Base-by-base conservation (phyloP, 148 eudicot species). In the Rhododendron ferrugineum region DNA sequence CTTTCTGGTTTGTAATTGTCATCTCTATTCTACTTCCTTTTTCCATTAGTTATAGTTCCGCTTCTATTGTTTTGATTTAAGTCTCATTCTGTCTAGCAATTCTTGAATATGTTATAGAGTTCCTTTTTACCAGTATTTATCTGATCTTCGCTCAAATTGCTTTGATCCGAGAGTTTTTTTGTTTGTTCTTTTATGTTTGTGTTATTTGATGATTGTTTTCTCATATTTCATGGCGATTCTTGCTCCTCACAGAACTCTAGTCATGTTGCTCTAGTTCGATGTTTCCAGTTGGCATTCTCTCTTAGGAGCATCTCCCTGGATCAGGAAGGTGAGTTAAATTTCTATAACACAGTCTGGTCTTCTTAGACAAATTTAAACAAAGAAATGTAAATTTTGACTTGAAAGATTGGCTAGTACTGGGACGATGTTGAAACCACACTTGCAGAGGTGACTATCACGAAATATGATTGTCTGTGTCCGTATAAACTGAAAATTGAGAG, bases 281-380 rank as follows among this genome's bases (percentile, higher is more conserved):
- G 94, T 86, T 93, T 95, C 89, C 98, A 95, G 92, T 87, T 94
- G 84, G 98, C 98, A 47, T 92, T 95, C 86, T 93, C 98, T 79
- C 88, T 95, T 56, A 93, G 97, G 89, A 90, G 87, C 86, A 91
- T 93, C 86, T 89, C 98, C 83, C 89, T 94, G 52, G 92, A 94
- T 83, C 91, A 88, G 84, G 94, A 93, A 88, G 97, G 98, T 93
- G 84, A 82, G 84, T 75, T 88, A 32, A 36, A 49, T 78, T 18
- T 16, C 20, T 78, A 66, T 83, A 9, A 30, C 7, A 37, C 16
- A 2, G n/a, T 85, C 79, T 60, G 78, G 42, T 47, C 42, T 36
- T 82, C 52, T 82, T 44, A 28, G 62, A 52, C 62, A 9, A 70
- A 36, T 40, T 22, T 22, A 70, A 36, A 79, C 68, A 26, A 32